Evolutionary conservation across 1,284 basidiomycete species (phyloP).

Genomic region (Moesziomyces globuligerus): DNA sequence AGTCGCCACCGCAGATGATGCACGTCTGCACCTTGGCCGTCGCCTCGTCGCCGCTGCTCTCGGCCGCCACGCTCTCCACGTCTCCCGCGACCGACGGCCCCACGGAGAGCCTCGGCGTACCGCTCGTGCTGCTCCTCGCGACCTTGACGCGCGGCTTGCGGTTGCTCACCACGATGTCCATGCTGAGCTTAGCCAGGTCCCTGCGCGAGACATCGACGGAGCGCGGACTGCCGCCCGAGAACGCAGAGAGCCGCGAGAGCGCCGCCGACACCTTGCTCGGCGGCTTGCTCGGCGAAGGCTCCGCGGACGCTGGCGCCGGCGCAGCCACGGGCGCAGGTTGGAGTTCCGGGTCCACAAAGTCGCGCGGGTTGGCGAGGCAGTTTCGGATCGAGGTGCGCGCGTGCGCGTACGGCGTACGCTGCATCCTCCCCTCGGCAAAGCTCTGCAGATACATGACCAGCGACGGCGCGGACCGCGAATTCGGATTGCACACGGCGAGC

Average conservation of each 20-base stretch:
- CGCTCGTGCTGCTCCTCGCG: slow-evolving; percentile 18
- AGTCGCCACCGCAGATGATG: slow-evolving; percentile 40
- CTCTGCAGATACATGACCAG: slow-evolving; percentile 26
- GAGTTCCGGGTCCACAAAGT: slow-evolving; percentile 29
- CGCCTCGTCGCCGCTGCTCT: slow-evolving; percentile 8
- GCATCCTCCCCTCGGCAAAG: slow-evolving; percentile 15
- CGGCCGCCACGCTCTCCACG: background rate
- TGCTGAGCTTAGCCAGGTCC: slow-evolving; percentile 24
- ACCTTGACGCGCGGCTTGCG: slow-evolving; percentile 29
- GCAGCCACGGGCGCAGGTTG: slow-evolving; percentile 5
- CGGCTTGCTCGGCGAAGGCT: slow-evolving; percentile 6
- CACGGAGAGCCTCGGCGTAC: slow-evolving; percentile 21
- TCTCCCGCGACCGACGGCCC: slow-evolving; percentile 10
- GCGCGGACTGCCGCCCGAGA: slow-evolving; percentile 23
- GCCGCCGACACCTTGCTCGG: slow-evolving; percentile 25
- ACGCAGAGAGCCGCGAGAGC: slow-evolving; percentile 26
- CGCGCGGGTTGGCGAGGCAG: slow-evolving; percentile 5
- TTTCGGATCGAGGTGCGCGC: slow-evolving; percentile 26
- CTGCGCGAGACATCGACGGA: slow-evolving; percentile 17
- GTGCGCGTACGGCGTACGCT: slow-evolving; percentile 7
- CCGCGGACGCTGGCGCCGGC: background rate
- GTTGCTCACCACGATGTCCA: slow-evolving; percentile 29
- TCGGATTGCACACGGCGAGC: slow-evolving; percentile 22
- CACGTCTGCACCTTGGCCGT: slow-evolving; percentile 23
- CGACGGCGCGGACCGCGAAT: slow-evolving; percentile 18